Base-by-base conservation (phyloP, 768 basidiomycete genomes). In the Boletus eberwhitei region DNA sequence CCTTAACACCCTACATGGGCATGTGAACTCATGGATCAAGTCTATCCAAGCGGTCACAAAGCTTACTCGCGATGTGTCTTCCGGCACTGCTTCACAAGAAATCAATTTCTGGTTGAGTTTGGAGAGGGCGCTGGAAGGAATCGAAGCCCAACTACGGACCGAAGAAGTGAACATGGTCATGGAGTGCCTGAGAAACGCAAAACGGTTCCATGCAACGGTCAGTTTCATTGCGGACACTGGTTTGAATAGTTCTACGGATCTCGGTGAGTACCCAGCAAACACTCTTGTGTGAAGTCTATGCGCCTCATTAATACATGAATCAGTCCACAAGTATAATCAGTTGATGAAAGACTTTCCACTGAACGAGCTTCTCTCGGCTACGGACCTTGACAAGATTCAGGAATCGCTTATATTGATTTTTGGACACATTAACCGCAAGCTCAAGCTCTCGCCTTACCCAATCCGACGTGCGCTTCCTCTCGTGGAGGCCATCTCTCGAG, bases 271-370 rank as follows among this genome's bases (percentile, higher is more conserved):
- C 32, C 34, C 24, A 3, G 1, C 4, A 17, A 35, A 22, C 3
- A 4, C 13, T 32, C 22, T 46, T 11, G 5, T 39, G 16, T 40
- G 14, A 26, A 37, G 8, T 48, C 48, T 14, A 11, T 24, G 31
- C 48, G 52, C 16, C 53, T 45, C 22, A 54, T 48, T 21, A 5
- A 19, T 14, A n/a, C 37, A 16, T n/a, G 26, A 19, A 41, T 8
- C 60, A 92, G 96, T 98, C 12, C 93, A 95, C 78, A 98, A 97
- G 71, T 96, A 98, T 77, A 98, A 99, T 65, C 87, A 91, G 58
- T 79, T 98, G 53, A 98, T 99, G 97, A 97, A 96, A 73, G 97
- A 99, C 67, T 98, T 98, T 64, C 97, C 97, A 0, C 78, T 99
- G 29, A 97, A 99, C 68, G 96, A 98, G 66, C 84, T 98, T 19